Evolutionary conservation across 2,329 filamentous ascomycete genomes (phyloP), one percentile per base, ranked within the genome.

Genomic region (Fusarium guadeloupense): DNA sequence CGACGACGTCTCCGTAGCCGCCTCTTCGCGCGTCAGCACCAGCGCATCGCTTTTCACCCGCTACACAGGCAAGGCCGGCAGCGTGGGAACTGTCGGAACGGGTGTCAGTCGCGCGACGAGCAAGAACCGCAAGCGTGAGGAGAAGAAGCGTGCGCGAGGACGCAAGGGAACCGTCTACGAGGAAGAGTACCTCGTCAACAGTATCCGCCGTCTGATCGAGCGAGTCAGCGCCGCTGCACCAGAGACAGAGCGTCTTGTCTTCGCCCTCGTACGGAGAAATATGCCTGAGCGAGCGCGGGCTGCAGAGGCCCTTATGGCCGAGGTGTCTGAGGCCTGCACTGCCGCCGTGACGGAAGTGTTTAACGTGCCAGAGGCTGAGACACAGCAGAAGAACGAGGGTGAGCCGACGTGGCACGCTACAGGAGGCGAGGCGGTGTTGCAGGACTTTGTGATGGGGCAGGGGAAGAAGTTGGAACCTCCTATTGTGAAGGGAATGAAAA

Each of bases 161-260:
- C 94, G 97, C 75, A 98, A 98, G 80, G 95, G 95, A 10, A 97
- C 92, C 14, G 91, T 99, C 6, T 99, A 99, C 75, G 95, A 99
- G 75, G 94, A 98, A 72, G 95, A 98, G 76, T 99, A 99, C 75
- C 85, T 99, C 6, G 89, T 97, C 54, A 95, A 93, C 74, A 94
- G 89, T 66, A 88, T 98, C 30, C 85, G 89, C 12, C 83, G 95
- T 20, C 82, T 99, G 28, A 85, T 97, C 13, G 92, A 96, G 74
- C 84, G 93, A 30, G 86, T 97, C 19, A 92, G 93, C 74, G 81
- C 81, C 19, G 83, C 89, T 4, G 84, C 87, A 44, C 82, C 85
- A 1, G 95, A 99, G 73, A 85, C 92, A 1, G 84, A 87, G 70
- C 78, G 88, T 14, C 81, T 98, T 8, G 84, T 97, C 0, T 87